These are phyloP conservation scores for Ustilago cynodontis DNA, from an alignment of 1,284 basidiomycete genomes.

Conservation along the genomic window DNA sequence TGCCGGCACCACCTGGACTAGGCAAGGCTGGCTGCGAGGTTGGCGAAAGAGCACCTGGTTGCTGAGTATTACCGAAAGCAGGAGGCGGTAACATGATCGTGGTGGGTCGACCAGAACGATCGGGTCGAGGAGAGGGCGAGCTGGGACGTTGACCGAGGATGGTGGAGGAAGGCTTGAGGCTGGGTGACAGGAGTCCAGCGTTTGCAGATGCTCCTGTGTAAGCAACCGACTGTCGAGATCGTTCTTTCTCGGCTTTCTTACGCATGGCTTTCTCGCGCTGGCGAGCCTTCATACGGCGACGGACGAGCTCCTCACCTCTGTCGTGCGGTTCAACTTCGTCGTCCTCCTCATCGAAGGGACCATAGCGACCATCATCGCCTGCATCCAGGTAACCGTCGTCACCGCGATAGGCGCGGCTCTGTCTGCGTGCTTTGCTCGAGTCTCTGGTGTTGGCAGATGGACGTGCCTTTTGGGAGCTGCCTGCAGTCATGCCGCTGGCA, in stretches of 20 bases:
- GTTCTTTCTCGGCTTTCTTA: slow-evolving; percentile 68
- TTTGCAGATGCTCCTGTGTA: slow-evolving; percentile 14
- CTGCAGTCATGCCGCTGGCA: slow-evolving; percentile 24
- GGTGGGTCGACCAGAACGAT: slow-evolving; percentile 55
- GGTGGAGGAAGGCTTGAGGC: slow-evolving; percentile 27
- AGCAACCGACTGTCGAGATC: slow-evolving; percentile 35
- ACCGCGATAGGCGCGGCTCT: slow-evolving; percentile 36
- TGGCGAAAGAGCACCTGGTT: slow-evolving; percentile 34
- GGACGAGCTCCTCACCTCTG: slow-evolving; percentile 74
- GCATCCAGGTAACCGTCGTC: slow-evolving; percentile 46
- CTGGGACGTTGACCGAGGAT: slow-evolving; percentile 37
- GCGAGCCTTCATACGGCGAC: slow-evolving; percentile 73
- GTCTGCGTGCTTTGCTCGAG: slow-evolving; percentile 40
- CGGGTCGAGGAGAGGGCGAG: slow-evolving; percentile 49
- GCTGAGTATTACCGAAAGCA: slow-evolving; percentile 23
- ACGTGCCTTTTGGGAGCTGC: slow-evolving; percentile 28
- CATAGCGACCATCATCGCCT: slow-evolving; percentile 48
- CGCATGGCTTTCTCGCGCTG: slow-evolving; percentile 65
- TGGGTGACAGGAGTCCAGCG: slow-evolving; percentile 28
- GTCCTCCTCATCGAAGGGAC: slow-evolving; percentile 66
- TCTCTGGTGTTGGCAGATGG: slow-evolving; percentile 34
- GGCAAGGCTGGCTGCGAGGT: slow-evolving; percentile 28
- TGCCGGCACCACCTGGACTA: slow-evolving; percentile 35
- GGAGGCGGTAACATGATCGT: slow-evolving; percentile 55
- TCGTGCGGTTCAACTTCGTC: slow-evolving; percentile 73